These are phyloP conservation scores for Boletus tomentosulus DNA, from an alignment of 768 basidiomycete genomes.

Conservation along the genomic window DNA sequence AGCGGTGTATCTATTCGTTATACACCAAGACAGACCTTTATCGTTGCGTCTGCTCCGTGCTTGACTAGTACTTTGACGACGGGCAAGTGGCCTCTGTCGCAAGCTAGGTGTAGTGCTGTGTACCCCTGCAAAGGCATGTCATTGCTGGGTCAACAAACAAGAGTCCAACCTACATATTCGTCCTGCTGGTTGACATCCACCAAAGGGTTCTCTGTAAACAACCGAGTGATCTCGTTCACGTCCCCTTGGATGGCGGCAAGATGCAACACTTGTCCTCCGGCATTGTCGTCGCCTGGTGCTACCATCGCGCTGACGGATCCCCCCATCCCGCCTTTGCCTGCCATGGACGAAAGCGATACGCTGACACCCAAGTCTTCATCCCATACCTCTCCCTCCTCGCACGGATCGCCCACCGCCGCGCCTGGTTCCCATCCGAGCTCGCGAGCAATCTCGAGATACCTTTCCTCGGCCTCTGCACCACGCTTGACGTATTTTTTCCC, in stretches of 20 bases:
- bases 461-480: constrained; percentile 48
- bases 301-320: constrained; percentile 58
- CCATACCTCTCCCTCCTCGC: constrained; percentile 36
- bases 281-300: constrained; percentile 36
- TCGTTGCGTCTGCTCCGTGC: constrained; percentile 56
- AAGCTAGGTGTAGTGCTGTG: constrained; percentile 81
- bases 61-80: constrained; percentile 56
- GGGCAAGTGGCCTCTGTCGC: constrained; percentile 68
- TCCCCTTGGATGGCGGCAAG: constrained; percentile 60
- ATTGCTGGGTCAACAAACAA: constrained; percentile 1
- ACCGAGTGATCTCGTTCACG: constrained; percentile 37
- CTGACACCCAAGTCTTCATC: constrained; percentile 37
- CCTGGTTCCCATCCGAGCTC: constrained; percentile 64
- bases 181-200: constrained; percentile 58
- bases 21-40: constrained; percentile 48
- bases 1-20: not conserved
- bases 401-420: constrained; percentile 3
- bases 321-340: constrained; percentile 45
- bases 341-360: constrained; percentile 19
- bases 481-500: constrained; percentile 45
- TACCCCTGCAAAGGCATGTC: constrained; percentile 58
- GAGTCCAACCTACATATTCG: constrained; percentile 59
- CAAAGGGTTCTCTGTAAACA: constrained; percentile 41
- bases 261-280: constrained; percentile 49
- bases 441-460: constrained; percentile 67